Evolutionary conservation across 805 yeast genomes (phyloP), one percentile per base, ranked within the genome.

Genomic region (Sporopachydermia quercuum): DNA sequence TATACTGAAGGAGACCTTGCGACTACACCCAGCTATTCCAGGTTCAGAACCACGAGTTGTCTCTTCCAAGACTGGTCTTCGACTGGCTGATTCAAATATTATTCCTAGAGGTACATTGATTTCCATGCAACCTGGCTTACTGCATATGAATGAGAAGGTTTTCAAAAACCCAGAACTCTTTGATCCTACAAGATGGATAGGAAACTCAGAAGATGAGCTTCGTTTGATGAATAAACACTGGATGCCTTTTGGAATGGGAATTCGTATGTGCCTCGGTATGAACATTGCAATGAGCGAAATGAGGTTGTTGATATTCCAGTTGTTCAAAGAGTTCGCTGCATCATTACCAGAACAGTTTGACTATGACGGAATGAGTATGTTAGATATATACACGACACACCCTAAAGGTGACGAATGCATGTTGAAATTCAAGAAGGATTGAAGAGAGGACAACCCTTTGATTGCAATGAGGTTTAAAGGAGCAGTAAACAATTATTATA

Each of bases 221-320:
- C 63, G 55, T 40, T 39, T 38, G 4, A 74, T 71, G 68, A 61
- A 63, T 40, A 64, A 59, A 37, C 61, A 62, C 45, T 65, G 73
- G 66, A 67, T 75, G 65, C 74, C 76, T 1, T 76, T 76, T 55
- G 81, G 83, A 1, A 66, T 70, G 38, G 83, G 83, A 3, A 62
- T 71, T 16, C 56, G 81, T 46, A 74, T 75, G 81, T 76, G 83
- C 49, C 56, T 74, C 38, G 83, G 83, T 0, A 66, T 73, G 71
- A 65, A 76, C 48, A 49, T 76, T 27, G 82, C 82, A 0, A 53
- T 68, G 11, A 66, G 70, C 30, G 82, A 76, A 49, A 75, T 76
- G 62, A 76, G 74, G 49, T 45, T 72, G 33, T 65, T 23, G 30
- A 23, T 23, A 8, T 23, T 23, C 30, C 8, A 23, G 30, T n/a